Evolutionary conservation across 2,329 filamentous ascomycete species (phyloP), one percentile per base, ranked within the genome.

Genomic region (Cladosporium velox): DNA sequence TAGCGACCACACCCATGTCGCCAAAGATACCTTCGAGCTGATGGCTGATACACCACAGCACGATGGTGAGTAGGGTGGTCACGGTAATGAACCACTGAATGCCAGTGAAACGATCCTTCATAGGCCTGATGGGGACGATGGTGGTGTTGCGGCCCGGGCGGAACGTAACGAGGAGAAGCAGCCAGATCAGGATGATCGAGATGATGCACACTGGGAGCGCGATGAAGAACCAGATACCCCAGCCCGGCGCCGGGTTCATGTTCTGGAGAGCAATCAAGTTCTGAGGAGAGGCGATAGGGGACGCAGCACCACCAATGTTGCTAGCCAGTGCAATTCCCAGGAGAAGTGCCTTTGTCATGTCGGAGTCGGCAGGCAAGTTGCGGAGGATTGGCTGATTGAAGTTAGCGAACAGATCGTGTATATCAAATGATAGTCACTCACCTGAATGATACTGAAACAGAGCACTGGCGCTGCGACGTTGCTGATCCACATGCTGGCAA

Each of bases 401-500:
- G 32, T 70, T 60, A 69, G 64, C 32, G 18, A 10, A 11, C 15
- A 59, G 49, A 32, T n/a, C n/a, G 49, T 52, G 41, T 15, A 4
- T 4, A 28, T 10, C 10, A 7, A 28, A 52, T 2, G 34, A 65
- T 69, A 41, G 4, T 30, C 24, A 68, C 84, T 72, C 79, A 91
- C 90, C 85, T 97, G 93, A 67, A 99, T 96, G 74, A 99, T 97
- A 24, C 93, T 96, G 79, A 96, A 98, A 82, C 95, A 99, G 44
- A 99, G 85, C 11, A 99, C 95, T 0, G 95, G 95, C 1, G 96
- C 94, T 1, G 95, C 95, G 32, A 99, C 96, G 72, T 99, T 99
- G 80, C 93, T 97, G 75, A 99, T 98, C 84, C 96, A 92, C 95
- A 99, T 99, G 73, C 93, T 97, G 10, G 96, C 90, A 77, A 99